Conservation (phyloP, 768 basidiomycete species). For the Clitopilus hobsonii region DNA sequence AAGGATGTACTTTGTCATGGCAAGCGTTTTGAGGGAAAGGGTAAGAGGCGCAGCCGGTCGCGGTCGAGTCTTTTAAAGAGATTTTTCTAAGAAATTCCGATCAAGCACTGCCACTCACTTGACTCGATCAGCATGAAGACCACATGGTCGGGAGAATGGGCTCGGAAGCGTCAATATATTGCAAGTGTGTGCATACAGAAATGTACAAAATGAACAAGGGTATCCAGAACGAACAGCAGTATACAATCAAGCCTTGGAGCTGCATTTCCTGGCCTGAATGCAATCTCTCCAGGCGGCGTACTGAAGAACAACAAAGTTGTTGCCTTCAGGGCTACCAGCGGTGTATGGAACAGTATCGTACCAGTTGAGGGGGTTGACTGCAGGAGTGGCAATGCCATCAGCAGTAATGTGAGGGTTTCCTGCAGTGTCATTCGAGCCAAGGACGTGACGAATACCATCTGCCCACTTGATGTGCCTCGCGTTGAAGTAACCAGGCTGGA, state of each 20-base stretch:
- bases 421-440: slow-evolving; percentile 14
- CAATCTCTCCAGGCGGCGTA: slow-evolving; percentile 41
- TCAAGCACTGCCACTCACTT: background rate
- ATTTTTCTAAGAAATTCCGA: background rate
- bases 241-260: background rate
- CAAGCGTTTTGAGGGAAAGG: slow-evolving; percentile 5
- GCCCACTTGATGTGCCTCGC: slow-evolving; percentile 30
- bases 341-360: slow-evolving; percentile 26
- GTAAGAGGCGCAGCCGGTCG: background rate
- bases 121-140: background rate
- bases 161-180: too few species aligned
- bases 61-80: background rate
- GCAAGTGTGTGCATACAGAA: too few species aligned
- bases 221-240: background rate
- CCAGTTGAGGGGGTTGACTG: slow-evolving; percentile 37
- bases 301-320: slow-evolving; percentile 34
- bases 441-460: slow-evolving; percentile 20
- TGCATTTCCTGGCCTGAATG: slow-evolving; percentile 19
- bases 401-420: slow-evolving; percentile 17
- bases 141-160: too few species aligned
- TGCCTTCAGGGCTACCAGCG: slow-evolving; percentile 36
- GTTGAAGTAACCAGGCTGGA: slow-evolving; percentile 24
- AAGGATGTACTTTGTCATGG: slow-evolving; percentile 94
- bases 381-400: slow-evolving; percentile 27
- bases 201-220: background rate